Evolutionary conservation across 2,329 filamentous ascomycete genomes (phyloP).

Genomic region (Sporothrix inflata): DNA sequence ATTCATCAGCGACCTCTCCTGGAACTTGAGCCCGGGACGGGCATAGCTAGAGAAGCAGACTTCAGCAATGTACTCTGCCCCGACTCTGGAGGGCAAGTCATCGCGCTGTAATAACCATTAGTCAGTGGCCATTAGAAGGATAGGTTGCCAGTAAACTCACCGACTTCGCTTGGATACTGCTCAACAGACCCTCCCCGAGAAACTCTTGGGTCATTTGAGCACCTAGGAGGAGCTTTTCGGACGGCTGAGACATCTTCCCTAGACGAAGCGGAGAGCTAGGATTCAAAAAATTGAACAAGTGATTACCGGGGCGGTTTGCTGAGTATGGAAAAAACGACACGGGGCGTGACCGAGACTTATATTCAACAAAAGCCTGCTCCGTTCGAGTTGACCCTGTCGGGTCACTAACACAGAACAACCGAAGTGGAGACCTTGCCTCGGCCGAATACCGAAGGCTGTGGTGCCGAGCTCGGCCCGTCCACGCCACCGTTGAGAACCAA

Average conservation of each 20-base stretch:
- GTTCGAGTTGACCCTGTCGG: not conserved
- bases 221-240: slow-evolving; percentile 3
- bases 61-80: slow-evolving; percentile 1
- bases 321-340: not conserved
- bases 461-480: not conserved
- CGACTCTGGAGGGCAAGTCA: slow-evolving; percentile 2
- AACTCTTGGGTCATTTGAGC: slow-evolving; percentile 4
- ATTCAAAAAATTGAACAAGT: not conserved
- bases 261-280: not conserved
- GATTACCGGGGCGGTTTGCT: not conserved
- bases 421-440: not conserved
- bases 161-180: slow-evolving; percentile 1
- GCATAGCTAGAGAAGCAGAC: not conserved
- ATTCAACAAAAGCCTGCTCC: not conserved
- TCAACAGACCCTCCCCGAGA: not conserved
- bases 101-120: not conserved
- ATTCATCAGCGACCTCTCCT: not conserved
- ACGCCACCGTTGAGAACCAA: not conserved
- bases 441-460: not conserved
- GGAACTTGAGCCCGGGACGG: slow-evolving; percentile 1
- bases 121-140: not conserved
- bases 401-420: not conserved
- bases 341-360: not conserved
- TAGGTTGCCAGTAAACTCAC: slow-evolving; percentile 1
- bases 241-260: slow-evolving; percentile 1